A percentile compares a stretch with the other conserved stretches of the same genome.
Evolutionary conservation across 2,329 filamentous ascomycete species (phyloP).

Genomic region (Pseudogymnoascus sp.): DNA sequence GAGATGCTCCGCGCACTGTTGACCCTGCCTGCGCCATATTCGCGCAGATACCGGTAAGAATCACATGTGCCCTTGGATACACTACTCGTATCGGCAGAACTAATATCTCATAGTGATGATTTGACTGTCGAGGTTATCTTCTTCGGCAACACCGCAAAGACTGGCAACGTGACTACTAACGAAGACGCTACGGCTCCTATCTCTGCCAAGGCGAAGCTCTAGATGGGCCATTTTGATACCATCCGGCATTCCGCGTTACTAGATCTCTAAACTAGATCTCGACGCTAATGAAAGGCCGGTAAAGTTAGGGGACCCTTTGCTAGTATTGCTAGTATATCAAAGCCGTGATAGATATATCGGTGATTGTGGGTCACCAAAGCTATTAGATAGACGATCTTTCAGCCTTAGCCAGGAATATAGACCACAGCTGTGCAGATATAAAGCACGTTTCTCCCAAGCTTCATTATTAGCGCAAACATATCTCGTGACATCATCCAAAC

Average conservation of each 20-base stretch:
- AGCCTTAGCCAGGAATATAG: neutral
- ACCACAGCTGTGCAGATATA: neutral
- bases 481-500: neutral
- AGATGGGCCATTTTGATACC: neutral
- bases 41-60: constrained; percentile 75
- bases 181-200: constrained; percentile 64
- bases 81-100: constrained; percentile 10
- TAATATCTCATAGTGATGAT: constrained; percentile 60
- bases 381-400: neutral
- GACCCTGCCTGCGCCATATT: constrained; percentile 86
- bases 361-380: neutral
- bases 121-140: constrained; percentile 97
- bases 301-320: neutral
- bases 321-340: neutral
- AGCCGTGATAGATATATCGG: neutral
- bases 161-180: constrained; percentile 75
- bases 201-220: constrained; percentile 28
- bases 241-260: neutral
- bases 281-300: neutral
- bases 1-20: constrained; percentile 91
- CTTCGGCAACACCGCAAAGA: constrained; percentile 76
- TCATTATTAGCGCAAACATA: neutral
- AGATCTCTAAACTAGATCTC: neutral
- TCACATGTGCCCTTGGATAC: neutral
- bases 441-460: neutral